These are phyloP conservation scores for Choricystis sp. DNA, from an alignment of 139 green algal species.

Conservation along the genomic window DNA sequence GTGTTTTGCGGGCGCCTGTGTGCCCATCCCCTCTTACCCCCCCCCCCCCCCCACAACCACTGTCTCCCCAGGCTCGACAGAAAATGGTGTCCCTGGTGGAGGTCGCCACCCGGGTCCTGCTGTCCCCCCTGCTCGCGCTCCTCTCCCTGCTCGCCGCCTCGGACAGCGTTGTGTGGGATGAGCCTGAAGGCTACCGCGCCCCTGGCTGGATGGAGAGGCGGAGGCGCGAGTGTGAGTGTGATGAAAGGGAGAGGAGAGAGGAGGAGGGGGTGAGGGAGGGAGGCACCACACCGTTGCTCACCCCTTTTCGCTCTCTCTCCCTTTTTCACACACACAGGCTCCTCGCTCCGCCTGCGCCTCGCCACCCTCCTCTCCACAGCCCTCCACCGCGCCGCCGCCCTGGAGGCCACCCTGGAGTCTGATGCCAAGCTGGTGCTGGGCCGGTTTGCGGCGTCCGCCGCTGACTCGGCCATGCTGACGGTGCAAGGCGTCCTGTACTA, in stretches of 20 bases:
- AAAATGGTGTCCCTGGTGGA: background rate
- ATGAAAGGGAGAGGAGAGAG: background rate
- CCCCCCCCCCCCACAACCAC: background rate
- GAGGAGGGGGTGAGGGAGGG: too few relatives aligned
- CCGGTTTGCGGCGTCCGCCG: background rate
- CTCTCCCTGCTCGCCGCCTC: background rate
- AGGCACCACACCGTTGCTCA: too few relatives aligned
- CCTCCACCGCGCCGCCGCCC: background rate
- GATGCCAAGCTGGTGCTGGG: background rate
- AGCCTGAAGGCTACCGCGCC: background rate
- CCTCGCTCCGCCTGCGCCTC: background rate
- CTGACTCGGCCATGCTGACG: background rate
- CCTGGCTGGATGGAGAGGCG: too few relatives aligned
- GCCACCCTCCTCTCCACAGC: background rate
- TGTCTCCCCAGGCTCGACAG: background rate
- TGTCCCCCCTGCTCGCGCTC: background rate
- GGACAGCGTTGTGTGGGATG: background rate
- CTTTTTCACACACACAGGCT: too few relatives aligned
- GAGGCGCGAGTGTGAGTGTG: background rate
- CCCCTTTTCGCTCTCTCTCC: too few relatives aligned
- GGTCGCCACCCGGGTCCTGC: background rate
- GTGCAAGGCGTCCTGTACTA: background rate
- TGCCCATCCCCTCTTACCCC: background rate
- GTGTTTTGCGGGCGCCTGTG: too few relatives aligned
- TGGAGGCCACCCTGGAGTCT: background rate